phyloP scores from a whole-genome alignment of 306 rosid genomes.

The Lablab purpureus region DNA sequence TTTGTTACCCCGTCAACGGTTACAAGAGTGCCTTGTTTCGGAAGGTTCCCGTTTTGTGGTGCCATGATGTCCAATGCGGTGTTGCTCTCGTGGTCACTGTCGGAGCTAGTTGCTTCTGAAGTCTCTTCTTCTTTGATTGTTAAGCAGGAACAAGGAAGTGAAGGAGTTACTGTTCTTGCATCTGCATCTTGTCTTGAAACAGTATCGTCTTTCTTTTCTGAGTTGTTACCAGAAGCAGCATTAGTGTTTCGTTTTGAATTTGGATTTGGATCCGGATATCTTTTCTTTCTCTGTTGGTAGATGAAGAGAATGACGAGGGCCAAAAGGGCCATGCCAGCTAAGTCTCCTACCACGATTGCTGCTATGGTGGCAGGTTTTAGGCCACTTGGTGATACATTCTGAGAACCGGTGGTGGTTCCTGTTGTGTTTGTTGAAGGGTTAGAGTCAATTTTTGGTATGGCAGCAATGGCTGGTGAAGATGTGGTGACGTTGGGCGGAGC shows the following conservation, averaged over 20 bases:
- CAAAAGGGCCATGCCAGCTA: constrained; percentile 67
- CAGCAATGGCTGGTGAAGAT: constrained; percentile 91
- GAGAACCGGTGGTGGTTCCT: constrained; percentile 40
- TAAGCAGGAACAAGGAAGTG: constrained; percentile 66
- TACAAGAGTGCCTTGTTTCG: constrained; percentile 61
- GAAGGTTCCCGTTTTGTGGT: constrained; percentile 17
- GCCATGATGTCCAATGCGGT: not conserved
- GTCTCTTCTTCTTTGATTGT: constrained; percentile 66
- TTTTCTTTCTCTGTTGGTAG: constrained; percentile 65
- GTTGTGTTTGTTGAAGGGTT: constrained; percentile 52
- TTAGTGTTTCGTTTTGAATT: constrained; percentile 7
- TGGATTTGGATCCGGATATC: constrained; percentile 34
- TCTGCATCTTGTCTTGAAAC: constrained; percentile 37
- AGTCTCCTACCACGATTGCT: constrained; percentile 75
- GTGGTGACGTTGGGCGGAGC: constrained; percentile 66
- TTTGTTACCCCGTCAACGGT: constrained; percentile 70
- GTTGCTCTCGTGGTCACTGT: constrained; percentile 62
- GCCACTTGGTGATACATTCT: constrained; percentile 48
- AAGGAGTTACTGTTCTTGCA: constrained; percentile 25
- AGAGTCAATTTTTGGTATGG: constrained; percentile 76
- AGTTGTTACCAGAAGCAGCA: not conserved
- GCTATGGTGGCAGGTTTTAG: constrained; percentile 80
- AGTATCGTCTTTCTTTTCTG: constrained; percentile 42
- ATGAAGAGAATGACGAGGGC: constrained; percentile 64
- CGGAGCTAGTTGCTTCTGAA: constrained; percentile 81